These are phyloP conservation scores for Silene vulgaris DNA, from an alignment of 179 eudicot genomes.

Conservation along the genomic window DNA sequence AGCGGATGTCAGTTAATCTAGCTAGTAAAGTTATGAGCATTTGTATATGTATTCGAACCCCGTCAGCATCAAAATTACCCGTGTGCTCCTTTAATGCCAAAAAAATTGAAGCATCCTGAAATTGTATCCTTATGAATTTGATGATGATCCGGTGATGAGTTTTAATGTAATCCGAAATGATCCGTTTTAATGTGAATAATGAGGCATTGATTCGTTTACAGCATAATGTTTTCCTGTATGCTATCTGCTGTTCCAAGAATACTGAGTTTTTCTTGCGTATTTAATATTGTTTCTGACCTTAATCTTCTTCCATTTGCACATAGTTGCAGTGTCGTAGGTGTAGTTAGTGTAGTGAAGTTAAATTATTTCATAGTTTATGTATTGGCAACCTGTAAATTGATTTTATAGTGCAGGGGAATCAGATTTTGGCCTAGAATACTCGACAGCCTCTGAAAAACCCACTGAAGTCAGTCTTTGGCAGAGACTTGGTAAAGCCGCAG, in stretches of 20 bases:
- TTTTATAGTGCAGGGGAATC: conserved; percentile 66
- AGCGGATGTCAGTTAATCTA: neutral
- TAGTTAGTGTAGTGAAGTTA: neutral
- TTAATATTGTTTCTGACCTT: neutral
- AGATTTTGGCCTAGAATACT: conserved; percentile 33
- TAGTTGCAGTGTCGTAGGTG: neutral
- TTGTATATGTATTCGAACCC: neutral
- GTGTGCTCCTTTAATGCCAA: neutral
- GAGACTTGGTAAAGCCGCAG: conserved; percentile 82
- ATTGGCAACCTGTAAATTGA: conserved; percentile 10
- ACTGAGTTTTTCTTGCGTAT: neutral
- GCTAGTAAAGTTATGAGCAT: neutral
- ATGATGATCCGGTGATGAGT: neutral
- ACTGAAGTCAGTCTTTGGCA: conserved; percentile 77
- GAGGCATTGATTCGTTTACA: too few relatives aligned
- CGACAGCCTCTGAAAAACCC: conserved; percentile 46
- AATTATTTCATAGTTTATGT: neutral
- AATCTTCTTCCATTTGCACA: neutral
- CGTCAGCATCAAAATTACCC: neutral
- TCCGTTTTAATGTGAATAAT: neutral
- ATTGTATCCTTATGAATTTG: neutral
- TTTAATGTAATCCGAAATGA: neutral
- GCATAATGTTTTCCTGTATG: neutral
- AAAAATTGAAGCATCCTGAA: neutral
- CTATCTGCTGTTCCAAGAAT: neutral